Conservation (phyloP, 1,284 basidiomycete genomes). For the Leccinum olivaceoglutinosum region DNA sequence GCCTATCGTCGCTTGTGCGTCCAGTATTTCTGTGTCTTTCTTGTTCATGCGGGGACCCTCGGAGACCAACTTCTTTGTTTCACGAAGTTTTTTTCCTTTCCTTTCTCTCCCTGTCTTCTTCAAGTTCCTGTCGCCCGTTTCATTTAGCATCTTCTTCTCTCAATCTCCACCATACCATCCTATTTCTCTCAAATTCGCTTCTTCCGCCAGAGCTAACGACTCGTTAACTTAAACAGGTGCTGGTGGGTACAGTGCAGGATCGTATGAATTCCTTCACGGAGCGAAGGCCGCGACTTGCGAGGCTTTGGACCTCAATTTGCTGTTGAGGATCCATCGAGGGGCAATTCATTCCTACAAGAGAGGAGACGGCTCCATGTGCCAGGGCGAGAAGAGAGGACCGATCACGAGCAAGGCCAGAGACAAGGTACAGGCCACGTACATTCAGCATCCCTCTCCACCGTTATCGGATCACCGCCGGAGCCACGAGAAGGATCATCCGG, state of each 20-base stretch:
- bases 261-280: conserved; percentile 17
- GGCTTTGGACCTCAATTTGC: conserved; percentile 1
- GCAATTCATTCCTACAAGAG: conserved; percentile 2
- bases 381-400: background rate
- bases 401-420: background rate
- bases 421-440: conserved; percentile 11
- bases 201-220: conserved; percentile 13
- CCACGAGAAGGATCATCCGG: conserved; percentile 1
- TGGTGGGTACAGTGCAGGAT: conserved; percentile 18
- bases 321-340: background rate
- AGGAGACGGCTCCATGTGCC: background rate
- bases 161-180: background rate
- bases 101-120: background rate
- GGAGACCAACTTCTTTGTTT: background rate
- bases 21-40: background rate
- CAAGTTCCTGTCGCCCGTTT: background rate
- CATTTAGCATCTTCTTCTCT: background rate
- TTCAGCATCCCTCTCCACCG: conserved; percentile 25
- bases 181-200: background rate
- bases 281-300: conserved; percentile 7
- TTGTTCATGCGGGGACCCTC: background rate
- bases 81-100: background rate
- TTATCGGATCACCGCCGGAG: conserved; percentile 20
- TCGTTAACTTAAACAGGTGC: conserved; percentile 8
- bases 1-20: conserved; percentile 25